phyloP scores from a whole-genome alignment of 208 protist genomes.

The Spongospora subterranea region DNA sequence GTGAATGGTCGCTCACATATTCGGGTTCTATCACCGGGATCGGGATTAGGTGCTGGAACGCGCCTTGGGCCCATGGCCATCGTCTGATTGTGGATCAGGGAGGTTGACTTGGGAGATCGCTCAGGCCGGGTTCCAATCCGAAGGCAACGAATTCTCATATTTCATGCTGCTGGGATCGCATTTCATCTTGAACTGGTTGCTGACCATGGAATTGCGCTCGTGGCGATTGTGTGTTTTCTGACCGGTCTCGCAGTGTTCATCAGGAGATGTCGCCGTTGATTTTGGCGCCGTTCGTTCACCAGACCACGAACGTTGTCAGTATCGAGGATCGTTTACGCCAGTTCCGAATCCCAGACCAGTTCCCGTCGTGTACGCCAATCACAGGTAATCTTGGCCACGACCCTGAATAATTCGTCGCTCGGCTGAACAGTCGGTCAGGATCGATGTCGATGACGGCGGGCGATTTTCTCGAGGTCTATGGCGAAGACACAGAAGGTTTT shows the following conservation, averaged over 20 bases:
- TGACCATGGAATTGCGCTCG: background rate
- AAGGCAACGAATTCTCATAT: conserved; percentile 96
- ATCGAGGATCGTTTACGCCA: conserved; percentile 85
- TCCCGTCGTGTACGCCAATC: conserved; percentile 75
- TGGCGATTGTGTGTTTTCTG: background rate
- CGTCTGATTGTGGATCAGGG: conserved; percentile 67
- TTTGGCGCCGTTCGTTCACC: conserved; percentile 89
- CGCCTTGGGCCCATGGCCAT: background rate
- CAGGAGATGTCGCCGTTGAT: conserved; percentile 65
- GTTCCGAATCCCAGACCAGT: conserved; percentile 87
- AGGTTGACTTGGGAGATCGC: conserved; percentile 91
- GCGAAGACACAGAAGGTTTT: conserved; percentile 82
- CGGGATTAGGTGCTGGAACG: conserved; percentile 72
- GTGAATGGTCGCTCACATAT: conserved; percentile 71
- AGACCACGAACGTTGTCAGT: conserved; percentile 86
- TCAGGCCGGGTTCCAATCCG: conserved; percentile 83
- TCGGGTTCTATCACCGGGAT: conserved; percentile 81
- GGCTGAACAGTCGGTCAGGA: conserved; percentile 66
- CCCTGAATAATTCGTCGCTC: background rate
- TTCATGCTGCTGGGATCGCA: conserved; percentile 94
- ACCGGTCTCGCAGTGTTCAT: background rate
- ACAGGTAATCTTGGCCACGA: conserved; percentile 39
- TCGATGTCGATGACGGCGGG: conserved; percentile 92
- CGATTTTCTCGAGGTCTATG: conserved; percentile 93
- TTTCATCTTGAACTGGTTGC: conserved; percentile 88